Base-by-base conservation (phyloP, 2,329 filamentous ascomycete species). In the Curvularia eragrostidis region DNA sequence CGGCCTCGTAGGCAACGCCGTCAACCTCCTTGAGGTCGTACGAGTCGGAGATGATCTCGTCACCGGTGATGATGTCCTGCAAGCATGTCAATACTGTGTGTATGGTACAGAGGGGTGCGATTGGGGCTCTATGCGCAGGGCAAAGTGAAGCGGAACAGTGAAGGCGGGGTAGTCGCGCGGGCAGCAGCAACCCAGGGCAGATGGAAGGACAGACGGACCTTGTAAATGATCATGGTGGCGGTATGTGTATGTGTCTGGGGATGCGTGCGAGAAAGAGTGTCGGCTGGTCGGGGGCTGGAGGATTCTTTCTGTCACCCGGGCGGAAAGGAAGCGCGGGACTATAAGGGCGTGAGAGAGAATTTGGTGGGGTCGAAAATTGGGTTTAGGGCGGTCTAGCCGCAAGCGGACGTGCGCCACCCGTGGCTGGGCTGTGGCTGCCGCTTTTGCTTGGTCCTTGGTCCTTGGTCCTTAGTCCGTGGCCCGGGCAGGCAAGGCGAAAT, bases 41-140 rank as follows among this genome's bases (percentile, higher is more conserved):
- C 70, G 91, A 95, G 83, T 98, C 94, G 75, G 95, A 96, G 88
- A 98, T 89, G 80, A 99, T 86, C 89, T 99, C 95, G 83, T 97
- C 94, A 68, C 83, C 91, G 80, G 87, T 91, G 81, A 97, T 79
- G 73, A 95, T 82, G 79, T 99, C 95, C 95, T 99, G 74, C 61
- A 15, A 48, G n/a, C 52, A 52, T 24, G 55, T 67, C 34, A 70
- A 66, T 56, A 58, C 23, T 38, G 34, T 13, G 26, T 24, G 26
- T n/a, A 24, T 49, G 21, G 56, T 30, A 24, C 30, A 13, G 36
- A 48, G 48, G 44, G 44, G 41, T 44, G 42, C 9, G 28, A 52
- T 28, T 60, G 48, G 10, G 34, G 42, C 51, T 36, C 15, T 13
- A 36, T 36, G 50, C 44, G 56, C 43, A 52, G 59, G 39, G 48